Evolutionary conservation across 1,284 basidiomycete genomes (phyloP), one percentile per base, ranked within the genome.

Genomic region (Hortiboletus rubellus): DNA sequence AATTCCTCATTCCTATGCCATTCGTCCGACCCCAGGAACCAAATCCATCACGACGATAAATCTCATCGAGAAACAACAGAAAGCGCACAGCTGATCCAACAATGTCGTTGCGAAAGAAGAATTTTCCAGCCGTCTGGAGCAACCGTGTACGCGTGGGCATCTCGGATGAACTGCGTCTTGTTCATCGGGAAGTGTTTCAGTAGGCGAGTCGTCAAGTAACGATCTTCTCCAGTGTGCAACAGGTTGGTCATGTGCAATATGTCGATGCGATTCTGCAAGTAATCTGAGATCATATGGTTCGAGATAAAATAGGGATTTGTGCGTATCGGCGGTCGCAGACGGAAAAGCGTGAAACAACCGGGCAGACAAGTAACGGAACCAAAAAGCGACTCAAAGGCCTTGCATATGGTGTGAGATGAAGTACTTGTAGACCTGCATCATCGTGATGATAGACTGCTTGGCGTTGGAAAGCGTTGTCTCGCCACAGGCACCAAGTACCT

Each of bases 1-100:
- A n/a, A n/a, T n/a, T n/a, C n/a, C n/a, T n/a, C n/a, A n/a, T n/a
- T n/a, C n/a, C n/a, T n/a, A n/a, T n/a, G n/a, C n/a, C n/a, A n/a
- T n/a, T n/a, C n/a, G n/a, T n/a, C n/a, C n/a, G n/a, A n/a, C n/a
- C n/a, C n/a, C n/a, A 12, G 89, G 92, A 36, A 96, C 68, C 57
- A 98, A 78, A 78, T 98, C 96, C 65, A 99, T 88, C 82, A 99
- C 94, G 66, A 98, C 96, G 44, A 99, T 82, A 74, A 98, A 99
- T 27, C 96, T 86, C 96, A 99, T 98, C 5, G 94, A 98, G 83
- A 99, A 97, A 79, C 92, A 91, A 69, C 95, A 98, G 84, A 97
- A 96, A 60, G 95, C 94, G 68, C 94, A 98, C 95, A 98, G 79
- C 99, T 99, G 78, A 99, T 99, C 97, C 97, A 99, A 67, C 95